phyloP scores from a whole-genome alignment of 305 asterid genomes.

The Ajuga reptans region DNA sequence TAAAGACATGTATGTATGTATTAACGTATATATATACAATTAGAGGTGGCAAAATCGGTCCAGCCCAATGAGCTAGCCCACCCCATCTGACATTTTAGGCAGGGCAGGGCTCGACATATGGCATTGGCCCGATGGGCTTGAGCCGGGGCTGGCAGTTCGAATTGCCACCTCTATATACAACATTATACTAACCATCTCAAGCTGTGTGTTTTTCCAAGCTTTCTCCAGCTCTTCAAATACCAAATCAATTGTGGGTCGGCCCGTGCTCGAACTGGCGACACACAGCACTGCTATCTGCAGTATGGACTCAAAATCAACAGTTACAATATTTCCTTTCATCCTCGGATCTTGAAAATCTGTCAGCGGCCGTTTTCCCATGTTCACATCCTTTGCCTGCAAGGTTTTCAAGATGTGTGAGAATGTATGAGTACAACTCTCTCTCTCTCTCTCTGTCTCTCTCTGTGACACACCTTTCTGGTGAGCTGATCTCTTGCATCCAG shows the following conservation, averaged over 20 bases:
- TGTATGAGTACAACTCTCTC: background rate
- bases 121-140: no score
- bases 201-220: constrained; percentile 48
- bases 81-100: no score
- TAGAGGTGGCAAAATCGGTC: no score
- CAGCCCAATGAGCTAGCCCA: no score
- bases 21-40: no score
- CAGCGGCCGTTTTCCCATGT: constrained; percentile 51
- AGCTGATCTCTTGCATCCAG: constrained; percentile 74
- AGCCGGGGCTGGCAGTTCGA: no score
- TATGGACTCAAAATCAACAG: constrained; percentile 60
- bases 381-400: constrained; percentile 78
- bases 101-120: no score
- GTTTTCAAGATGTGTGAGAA: background rate
- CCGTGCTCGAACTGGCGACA: constrained; percentile 59
- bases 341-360: constrained; percentile 56
- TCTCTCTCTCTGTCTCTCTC: background rate
- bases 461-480: constrained; percentile 55
- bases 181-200: constrained; percentile 32
- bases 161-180: background rate
- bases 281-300: constrained; percentile 72
- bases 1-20: background rate
- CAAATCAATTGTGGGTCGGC: constrained; percentile 61
- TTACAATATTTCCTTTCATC: constrained; percentile 41
- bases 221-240: constrained; percentile 64